Base-by-base conservation (phyloP, 1,284 basidiomycete species). In the Ustilago xerochloae region DNA sequence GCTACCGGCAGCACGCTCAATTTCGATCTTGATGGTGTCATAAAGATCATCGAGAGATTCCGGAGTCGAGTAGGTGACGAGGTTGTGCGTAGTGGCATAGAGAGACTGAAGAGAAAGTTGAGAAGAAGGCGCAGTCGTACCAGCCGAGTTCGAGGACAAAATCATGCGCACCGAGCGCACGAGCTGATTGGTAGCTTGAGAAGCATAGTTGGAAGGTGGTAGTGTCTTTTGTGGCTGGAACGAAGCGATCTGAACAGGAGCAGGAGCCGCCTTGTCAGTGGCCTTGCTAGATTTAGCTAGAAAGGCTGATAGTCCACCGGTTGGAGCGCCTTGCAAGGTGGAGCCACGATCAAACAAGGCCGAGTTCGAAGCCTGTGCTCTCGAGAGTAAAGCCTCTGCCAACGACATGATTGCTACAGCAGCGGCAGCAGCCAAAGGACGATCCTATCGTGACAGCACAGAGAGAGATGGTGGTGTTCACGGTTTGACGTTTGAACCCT, bases 11-110 rank as follows among this genome's bases (percentile, higher is more conserved):
- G 73, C 76, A 5, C 79, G 58, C 58, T 81, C 78, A 18, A 79
- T 48, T 28, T 79, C 80, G 53, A 79, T 75, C 78, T 74, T 77
- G 56, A 80, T 52, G 13, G 63, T 46, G 30, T 79, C 77, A 63
- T 79, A 81, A 2, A 81, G 66, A 18, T 70, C 68, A 8, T 55
- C 50, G 24, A 70, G 26, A 0, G 35, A n/a, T 29, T 63, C 32
- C 13, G 33, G 18, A 5, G 63, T 43, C 7, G 57, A 61, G 33
- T 63, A 45, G 16, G 52, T 24, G 5, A 71, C 63, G 6, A 71
- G 50, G 13, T 43, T 57, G 18, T 67, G 47, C 0, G 73, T 64
- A 47, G 47, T 62, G n/a, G 29, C 46, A 62, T 78, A 78, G 26
- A 78, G 68, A 20, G 65, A 57, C 24, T 78, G 51, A 7, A 75